A percentile compares a stretch with the other conserved stretches of the same genome.
phyloP scores from a whole-genome alignment of 495 filamentous ascomycete species.

The Copromyces sp. region DNA sequence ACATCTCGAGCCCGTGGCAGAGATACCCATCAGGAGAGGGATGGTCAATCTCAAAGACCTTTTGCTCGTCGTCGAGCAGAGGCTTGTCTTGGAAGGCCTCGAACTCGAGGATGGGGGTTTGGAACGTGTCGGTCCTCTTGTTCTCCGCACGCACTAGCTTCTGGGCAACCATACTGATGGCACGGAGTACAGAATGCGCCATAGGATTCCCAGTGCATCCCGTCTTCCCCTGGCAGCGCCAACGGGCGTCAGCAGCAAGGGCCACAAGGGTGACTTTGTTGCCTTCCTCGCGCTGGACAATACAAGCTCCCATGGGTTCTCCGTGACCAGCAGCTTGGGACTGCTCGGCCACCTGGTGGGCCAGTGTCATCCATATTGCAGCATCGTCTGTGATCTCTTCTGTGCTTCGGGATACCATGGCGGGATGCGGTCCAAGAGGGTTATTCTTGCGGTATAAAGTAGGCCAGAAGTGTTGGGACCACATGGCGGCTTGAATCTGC shows the following conservation, averaged over 20 bases:
- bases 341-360: constrained; percentile 50
- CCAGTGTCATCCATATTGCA: constrained; percentile 57
- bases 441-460: constrained; percentile 76
- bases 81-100: constrained; percentile 38
- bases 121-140: constrained; percentile 11
- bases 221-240: constrained; percentile 39
- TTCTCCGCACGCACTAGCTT: constrained; percentile 45
- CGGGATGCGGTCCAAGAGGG: constrained; percentile 62
- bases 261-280: constrained; percentile 44
- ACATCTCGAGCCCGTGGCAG: constrained; percentile 83
- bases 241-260: constrained; percentile 71
- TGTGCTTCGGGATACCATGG: constrained; percentile 43
- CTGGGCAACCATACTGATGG: constrained; percentile 76
- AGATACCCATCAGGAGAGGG: constrained; percentile 68
- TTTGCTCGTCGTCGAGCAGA: constrained; percentile 30
- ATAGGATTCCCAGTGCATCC: constrained; percentile 55
- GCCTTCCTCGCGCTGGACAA: constrained; percentile 50
- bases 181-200: constrained; percentile 75
- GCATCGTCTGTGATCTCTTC: constrained; percentile 48
- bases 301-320: constrained; percentile 66
- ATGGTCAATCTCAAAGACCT: constrained; percentile 34
- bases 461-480: constrained; percentile 77
- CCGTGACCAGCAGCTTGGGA: constrained; percentile 48
- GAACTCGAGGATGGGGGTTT: constrained; percentile 28
- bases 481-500: constrained; percentile 59